Percentiles rank a stretch among this genome's conserved stretches.
phyloP scores from a whole-genome alignment of 805 yeast genomes.

The Kluyveromyces aestuarii region DNA sequence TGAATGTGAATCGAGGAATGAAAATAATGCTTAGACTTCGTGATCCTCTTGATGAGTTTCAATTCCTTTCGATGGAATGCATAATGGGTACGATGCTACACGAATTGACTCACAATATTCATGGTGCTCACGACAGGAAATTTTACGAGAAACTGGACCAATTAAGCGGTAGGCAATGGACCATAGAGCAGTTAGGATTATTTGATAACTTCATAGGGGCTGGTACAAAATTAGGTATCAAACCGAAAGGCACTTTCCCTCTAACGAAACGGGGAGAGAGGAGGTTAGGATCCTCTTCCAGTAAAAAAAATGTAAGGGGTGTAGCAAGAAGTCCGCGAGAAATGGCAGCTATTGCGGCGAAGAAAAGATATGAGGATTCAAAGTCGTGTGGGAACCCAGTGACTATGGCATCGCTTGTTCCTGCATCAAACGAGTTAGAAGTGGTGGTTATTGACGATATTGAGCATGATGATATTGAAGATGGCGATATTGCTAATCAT shows the following conservation, averaged over 20 bases:
- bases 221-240: slow-evolving; percentile 23
- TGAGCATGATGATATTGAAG: slow-evolving; percentile 9
- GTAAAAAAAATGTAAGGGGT: background rate
- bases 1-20: slow-evolving; percentile 72
- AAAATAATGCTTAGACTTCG: slow-evolving; percentile 68
- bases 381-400: slow-evolving; percentile 14
- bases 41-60: slow-evolving; percentile 38
- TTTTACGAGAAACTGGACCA: slow-evolving; percentile 63
- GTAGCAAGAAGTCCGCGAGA: slow-evolving; percentile 15
- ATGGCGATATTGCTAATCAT: no score
- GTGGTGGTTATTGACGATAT: slow-evolving; percentile 11
- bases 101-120: slow-evolving; percentile 72
- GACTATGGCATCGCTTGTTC: slow-evolving; percentile 6
- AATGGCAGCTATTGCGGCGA: slow-evolving; percentile 28
- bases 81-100: slow-evolving; percentile 80
- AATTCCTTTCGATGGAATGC: slow-evolving; percentile 55
- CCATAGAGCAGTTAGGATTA: slow-evolving; percentile 22
- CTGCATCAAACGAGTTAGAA: slow-evolving; percentile 11
- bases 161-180: slow-evolving; percentile 41
- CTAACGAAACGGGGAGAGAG: background rate
- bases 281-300: background rate
- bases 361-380: slow-evolving; percentile 18
- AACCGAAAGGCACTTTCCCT: background rate
- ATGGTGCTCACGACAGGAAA: slow-evolving; percentile 70
- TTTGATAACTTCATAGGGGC: slow-evolving; percentile 24